Conservation (phyloP, 176 grass and related monocot genomes). For the Bothriochloa decipiens region DNA sequence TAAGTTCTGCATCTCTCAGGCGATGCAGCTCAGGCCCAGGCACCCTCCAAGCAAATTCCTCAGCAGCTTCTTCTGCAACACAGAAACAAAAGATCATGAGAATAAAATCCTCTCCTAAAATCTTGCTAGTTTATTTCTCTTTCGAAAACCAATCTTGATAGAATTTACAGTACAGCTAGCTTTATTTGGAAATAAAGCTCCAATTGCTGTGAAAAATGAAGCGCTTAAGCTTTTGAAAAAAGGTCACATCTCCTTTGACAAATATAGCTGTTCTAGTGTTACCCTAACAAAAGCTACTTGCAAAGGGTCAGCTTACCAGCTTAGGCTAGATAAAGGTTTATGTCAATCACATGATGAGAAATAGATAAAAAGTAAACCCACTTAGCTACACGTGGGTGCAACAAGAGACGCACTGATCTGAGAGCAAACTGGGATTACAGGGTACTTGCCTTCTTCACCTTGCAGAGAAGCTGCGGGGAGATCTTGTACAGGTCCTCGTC, state of each 20-base stretch:
- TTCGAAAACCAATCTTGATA: neutral
- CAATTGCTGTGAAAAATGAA: neutral
- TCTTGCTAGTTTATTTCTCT: no score
- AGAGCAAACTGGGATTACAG: slow-evolving; percentile 5
- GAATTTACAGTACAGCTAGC: neutral
- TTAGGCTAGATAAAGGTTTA: slow-evolving; percentile 43
- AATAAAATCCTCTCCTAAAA: neutral
- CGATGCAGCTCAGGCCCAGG: slow-evolving; percentile 73
- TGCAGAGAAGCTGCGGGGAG: slow-evolving; percentile 69
- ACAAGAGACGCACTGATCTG: slow-evolving; percentile 29
- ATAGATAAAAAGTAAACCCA: slow-evolving; percentile 43
- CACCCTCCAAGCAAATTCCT: slow-evolving; percentile 77
- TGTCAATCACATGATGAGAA: slow-evolving; percentile 50
- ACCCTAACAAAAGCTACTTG: slow-evolving; percentile 42
- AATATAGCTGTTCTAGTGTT: slow-evolving; percentile 11
- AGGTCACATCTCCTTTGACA: slow-evolving; percentile 24
- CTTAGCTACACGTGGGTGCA: slow-evolving; percentile 24
- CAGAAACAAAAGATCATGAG: slow-evolving; percentile 32
- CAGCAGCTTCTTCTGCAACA: slow-evolving; percentile 80
- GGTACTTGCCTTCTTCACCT: slow-evolving; percentile 68
- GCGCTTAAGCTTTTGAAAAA: slow-evolving; percentile 38
- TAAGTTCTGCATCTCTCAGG: slow-evolving; percentile 47
- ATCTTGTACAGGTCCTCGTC: slow-evolving; percentile 97
- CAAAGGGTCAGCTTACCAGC: slow-evolving; percentile 43
- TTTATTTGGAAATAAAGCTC: slow-evolving; percentile 14